Evolutionary conservation across 768 basidiomycete species (phyloP).

Genomic region (Collybia sordida): DNA sequence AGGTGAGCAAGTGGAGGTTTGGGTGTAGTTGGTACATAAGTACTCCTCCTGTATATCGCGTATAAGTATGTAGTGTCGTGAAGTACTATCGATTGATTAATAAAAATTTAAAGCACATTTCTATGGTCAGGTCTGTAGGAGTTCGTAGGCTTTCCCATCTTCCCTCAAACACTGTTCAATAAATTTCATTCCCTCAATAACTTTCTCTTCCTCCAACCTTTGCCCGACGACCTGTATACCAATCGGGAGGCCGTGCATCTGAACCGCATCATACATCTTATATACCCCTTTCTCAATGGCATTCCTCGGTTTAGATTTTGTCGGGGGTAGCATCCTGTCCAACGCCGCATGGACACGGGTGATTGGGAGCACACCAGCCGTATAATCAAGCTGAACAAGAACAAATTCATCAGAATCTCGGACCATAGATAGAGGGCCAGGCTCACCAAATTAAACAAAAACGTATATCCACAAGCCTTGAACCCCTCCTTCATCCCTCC

Average conservation of each 20-base stretch:
- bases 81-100: background rate
- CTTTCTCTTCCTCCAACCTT: slow-evolving; percentile 64
- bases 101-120: background rate
- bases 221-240: slow-evolving; percentile 61
- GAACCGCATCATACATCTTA: slow-evolving; percentile 45
- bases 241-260: slow-evolving; percentile 60
- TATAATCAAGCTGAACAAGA: slow-evolving; percentile 39
- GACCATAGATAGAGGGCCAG: background rate
- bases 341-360: slow-evolving; percentile 44
- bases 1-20: too few species aligned
- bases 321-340: slow-evolving; percentile 34
- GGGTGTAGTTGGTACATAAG: too few species aligned
- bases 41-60: too few species aligned
- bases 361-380: slow-evolving; percentile 60
- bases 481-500: slow-evolving; percentile 51
- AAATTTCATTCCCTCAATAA: slow-evolving; percentile 57
- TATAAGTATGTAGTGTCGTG: too few species aligned
- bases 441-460: background rate
- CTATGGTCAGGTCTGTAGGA: slow-evolving; percentile 7
- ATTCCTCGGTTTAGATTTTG: slow-evolving; percentile 37
- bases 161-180: slow-evolving; percentile 35
- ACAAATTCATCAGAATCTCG: background rate
- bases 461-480: slow-evolving; percentile 50
- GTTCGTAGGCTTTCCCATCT: slow-evolving; percentile 23
- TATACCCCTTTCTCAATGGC: slow-evolving; percentile 46